Evolutionary conservation across 495 filamentous ascomycete species (phyloP), one percentile per base, ranked within the genome.

Genomic region (Penicillium dipodomyicola): DNA sequence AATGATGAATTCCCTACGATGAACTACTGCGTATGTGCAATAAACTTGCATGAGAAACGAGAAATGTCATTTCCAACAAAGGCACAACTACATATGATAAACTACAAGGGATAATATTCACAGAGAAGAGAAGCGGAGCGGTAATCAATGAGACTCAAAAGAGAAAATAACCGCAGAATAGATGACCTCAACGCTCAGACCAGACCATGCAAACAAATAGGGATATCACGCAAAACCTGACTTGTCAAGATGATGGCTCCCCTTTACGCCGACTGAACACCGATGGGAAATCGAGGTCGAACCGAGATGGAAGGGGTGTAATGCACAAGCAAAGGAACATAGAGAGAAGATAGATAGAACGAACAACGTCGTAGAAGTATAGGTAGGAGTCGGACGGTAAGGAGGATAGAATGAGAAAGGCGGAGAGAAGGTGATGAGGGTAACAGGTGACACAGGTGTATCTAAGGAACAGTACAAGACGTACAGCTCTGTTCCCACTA

Each of bases 181-280:
- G 52, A 41, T 43, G 35, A 39, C 60, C 49, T 52, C 56, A 67
- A 69, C 67, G 65, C 64, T 65, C 57, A 67, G 51, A 65, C 64
- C 59, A 47, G 57, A 64, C 54, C 58, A 68, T 68, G 65, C 65
- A 68, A 56, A 66, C 57, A 68, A 68, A 61, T 48, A 54, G 63
- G 65, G 65, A 68, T 68, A 68, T 68, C 65, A 66, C 64, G 65
- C 63, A 64, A 64, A 66, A 66, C 57, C 48, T 49, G 57, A 58
- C 56, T 59, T n/a, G 51, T 59, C 58, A 60, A 59, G 39, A 65
- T 62, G 47, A 58, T 54, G 40, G 42, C 32, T 32, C 40, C 40
- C 30, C 33, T 37, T 39, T 37, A 14, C 35, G 25, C 39, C 20
- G 37, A 9, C 27, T 47, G 10, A 8, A 29, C 23, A 23, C 22